Evolutionary conservation across 2,329 filamentous ascomycete genomes (phyloP).

Genomic region (Claviceps digitariae): DNA sequence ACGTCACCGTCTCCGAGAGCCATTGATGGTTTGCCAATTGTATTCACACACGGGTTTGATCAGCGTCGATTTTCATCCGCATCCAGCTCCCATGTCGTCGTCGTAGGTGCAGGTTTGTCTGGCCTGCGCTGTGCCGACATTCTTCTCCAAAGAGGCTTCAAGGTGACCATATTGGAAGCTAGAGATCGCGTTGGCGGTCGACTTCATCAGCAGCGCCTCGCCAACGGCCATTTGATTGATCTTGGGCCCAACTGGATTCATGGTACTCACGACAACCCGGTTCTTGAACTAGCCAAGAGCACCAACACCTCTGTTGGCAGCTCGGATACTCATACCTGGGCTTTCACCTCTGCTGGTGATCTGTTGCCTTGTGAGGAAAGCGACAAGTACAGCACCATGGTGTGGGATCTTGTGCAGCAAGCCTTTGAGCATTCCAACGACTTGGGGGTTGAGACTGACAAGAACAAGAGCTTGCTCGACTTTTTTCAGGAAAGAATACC

Average conservation of each 20-base stretch:
- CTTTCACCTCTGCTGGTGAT: constrained; percentile 43
- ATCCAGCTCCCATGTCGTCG: constrained; percentile 39
- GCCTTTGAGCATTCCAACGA: constrained; percentile 55
- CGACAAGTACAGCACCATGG: constrained; percentile 33
- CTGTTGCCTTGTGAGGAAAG: constrained; percentile 33
- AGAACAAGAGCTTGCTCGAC: constrained; percentile 35
- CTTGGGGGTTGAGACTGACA: constrained; percentile 32
- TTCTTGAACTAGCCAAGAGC: constrained; percentile 49
- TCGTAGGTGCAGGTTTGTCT: constrained; percentile 59
- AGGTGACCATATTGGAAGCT: constrained; percentile 57
- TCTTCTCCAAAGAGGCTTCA: constrained; percentile 48
- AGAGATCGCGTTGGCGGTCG: constrained; percentile 54
- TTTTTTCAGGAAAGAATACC: constrained; percentile 35
- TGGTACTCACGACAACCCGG: constrained; percentile 57
- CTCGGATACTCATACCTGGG: constrained; percentile 38
- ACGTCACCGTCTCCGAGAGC: neutral
- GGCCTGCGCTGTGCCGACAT: constrained; percentile 60
- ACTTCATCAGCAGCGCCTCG: constrained; percentile 36
- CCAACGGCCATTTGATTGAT: constrained; percentile 37
- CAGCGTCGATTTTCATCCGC: constrained; percentile 10
- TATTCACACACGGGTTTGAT: neutral
- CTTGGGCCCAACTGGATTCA: constrained; percentile 72
- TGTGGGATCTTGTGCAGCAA: constrained; percentile 56
- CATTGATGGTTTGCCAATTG: neutral
- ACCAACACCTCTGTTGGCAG: constrained; percentile 38